Percentiles rank a stretch among this genome's conserved stretches.
Conservation (phyloP, 768 basidiomycete genomes). For the Suillus cothurnatus region DNA sequence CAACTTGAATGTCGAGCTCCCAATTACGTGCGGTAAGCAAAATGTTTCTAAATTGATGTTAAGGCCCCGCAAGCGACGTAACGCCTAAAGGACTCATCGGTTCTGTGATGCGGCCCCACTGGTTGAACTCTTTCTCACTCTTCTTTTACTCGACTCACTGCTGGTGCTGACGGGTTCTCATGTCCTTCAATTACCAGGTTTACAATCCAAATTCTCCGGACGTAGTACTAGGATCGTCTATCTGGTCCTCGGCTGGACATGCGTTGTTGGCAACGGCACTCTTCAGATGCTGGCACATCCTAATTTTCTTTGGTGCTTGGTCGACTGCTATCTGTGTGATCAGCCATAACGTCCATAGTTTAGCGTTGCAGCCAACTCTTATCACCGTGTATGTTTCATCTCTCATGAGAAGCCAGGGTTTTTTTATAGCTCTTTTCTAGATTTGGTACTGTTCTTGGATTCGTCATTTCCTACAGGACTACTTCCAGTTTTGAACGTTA, state of each 20-base stretch:
- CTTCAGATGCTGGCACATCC: slow-evolving; percentile 47
- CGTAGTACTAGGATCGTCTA: not conserved
- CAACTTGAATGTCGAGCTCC: not conserved
- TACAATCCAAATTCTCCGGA: not conserved
- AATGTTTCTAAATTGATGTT: no score
- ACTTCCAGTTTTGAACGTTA: slow-evolving; percentile 77
- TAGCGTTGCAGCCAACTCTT: slow-evolving; percentile 54
- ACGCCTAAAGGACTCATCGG: no score
- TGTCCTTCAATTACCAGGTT: slow-evolving; percentile 9
- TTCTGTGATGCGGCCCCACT: no score
- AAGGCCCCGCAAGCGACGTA: no score
- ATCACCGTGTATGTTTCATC: slow-evolving; percentile 60
- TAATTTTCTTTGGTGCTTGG: slow-evolving; percentile 67
- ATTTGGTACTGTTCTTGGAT: slow-evolving; percentile 70
- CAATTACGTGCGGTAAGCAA: not conserved
- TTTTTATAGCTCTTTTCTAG: slow-evolving; percentile 36
- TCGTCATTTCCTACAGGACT: slow-evolving; percentile 71
- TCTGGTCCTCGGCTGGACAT: slow-evolving; percentile 40
- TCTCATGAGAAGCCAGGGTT: not conserved
- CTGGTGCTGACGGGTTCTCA: not conserved
- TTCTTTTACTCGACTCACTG: not conserved
- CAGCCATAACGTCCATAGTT: slow-evolving; percentile 44
- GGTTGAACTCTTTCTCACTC: not conserved
- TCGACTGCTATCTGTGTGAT: slow-evolving; percentile 57
- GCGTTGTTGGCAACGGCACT: slow-evolving; percentile 40